A percentile compares a stretch with the other conserved stretches of the same genome.
Conservation (phyloP, 495 filamentous ascomycete genomes). For the Neurospora terricola region DNA sequence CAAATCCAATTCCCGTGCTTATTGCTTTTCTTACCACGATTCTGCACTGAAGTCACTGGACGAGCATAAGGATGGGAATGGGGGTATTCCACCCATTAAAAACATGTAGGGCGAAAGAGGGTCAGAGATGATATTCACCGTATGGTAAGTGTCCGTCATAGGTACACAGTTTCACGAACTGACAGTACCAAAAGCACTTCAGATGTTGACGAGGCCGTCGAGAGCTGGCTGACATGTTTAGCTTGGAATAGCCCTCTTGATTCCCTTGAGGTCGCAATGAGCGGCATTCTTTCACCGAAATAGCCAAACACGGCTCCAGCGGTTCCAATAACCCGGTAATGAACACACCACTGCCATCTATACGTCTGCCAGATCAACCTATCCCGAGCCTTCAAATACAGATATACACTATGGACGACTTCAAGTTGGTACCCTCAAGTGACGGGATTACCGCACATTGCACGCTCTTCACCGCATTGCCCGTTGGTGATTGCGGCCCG, state of each 20-base stretch:
- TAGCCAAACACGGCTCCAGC: neutral
- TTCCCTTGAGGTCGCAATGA: neutral
- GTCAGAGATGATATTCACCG: neutral
- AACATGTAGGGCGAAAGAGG: neutral
- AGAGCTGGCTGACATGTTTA: neutral
- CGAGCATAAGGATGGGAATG: neutral
- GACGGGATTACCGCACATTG: neutral
- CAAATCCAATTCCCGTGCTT: neutral
- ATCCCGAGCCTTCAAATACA: neutral
- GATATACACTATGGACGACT: neutral
- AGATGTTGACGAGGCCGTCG: neutral
- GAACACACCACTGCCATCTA: neutral
- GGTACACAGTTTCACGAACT: neutral
- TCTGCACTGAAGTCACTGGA: neutral
- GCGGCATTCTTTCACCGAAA: neutral
- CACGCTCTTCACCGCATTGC: neutral
- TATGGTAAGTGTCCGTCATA: neutral
- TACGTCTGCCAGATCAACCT: neutral
- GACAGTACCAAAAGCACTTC: neutral
- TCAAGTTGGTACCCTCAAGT: neutral
- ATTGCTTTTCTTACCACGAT: neutral
- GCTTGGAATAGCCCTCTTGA: neutral
- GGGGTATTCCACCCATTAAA: neutral
- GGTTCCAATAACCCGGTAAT: neutral
- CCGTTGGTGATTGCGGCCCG: neutral